phyloP scores from a whole-genome alignment of 2,329 filamentous ascomycete species.

The Myotisia sp. region DNA sequence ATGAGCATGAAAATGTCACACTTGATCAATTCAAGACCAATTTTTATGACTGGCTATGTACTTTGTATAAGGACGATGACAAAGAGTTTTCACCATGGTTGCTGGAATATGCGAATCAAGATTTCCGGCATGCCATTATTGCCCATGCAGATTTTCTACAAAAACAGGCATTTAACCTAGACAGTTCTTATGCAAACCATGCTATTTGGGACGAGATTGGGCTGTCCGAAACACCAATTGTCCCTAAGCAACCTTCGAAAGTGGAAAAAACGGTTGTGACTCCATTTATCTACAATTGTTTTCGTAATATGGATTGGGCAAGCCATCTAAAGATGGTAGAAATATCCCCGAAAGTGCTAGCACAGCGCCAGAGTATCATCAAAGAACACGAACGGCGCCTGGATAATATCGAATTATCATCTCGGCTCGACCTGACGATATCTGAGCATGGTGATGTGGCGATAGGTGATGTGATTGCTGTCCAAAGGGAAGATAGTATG shows the following conservation, averaged over 20 bases:
- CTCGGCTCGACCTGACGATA: too few relatives aligned
- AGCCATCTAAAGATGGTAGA: slow-evolving; percentile 31
- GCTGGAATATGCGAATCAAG: slow-evolving; percentile 30
- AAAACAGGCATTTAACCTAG: slow-evolving; percentile 46
- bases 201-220: slow-evolving; percentile 42
- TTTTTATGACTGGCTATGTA: slow-evolving; percentile 46
- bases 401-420: not conserved
- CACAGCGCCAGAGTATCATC: slow-evolving; percentile 5
- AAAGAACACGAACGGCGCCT: slow-evolving; percentile 7
- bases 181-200: slow-evolving; percentile 28
- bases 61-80: slow-evolving; percentile 29
- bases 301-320: slow-evolving; percentile 41
- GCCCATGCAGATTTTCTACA: slow-evolving; percentile 50
- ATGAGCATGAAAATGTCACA: slow-evolving; percentile 25
- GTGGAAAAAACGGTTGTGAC: slow-evolving; percentile 49
- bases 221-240: slow-evolving; percentile 19
- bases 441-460: slow-evolving; percentile 14
- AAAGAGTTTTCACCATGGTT: slow-evolving; percentile 43
- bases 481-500: slow-evolving; percentile 35
- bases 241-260: slow-evolving; percentile 12
- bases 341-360: slow-evolving; percentile 31
- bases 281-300: slow-evolving; percentile 50
- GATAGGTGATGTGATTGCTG: slow-evolving; percentile 37
- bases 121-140: slow-evolving; percentile 50
- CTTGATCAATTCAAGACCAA: slow-evolving; percentile 43